Evolutionary conservation across 352 stramenopile genomes (phyloP).

Genomic region (Globisporangium iwayamae): DNA sequence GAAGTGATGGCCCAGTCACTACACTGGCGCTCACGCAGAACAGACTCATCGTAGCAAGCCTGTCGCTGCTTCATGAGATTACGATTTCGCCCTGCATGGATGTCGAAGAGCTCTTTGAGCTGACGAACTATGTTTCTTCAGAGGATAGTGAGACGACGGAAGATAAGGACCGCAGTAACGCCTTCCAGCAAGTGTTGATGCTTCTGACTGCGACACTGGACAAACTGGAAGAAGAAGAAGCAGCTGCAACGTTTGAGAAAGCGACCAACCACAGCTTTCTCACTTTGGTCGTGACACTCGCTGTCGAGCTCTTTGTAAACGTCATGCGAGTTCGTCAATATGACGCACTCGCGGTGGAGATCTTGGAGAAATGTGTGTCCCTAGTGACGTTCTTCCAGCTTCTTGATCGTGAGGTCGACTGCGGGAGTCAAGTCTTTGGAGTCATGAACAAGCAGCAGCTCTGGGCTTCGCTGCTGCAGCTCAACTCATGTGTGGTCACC

Average conservation of each 20-base stretch:
- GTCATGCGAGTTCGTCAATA: background rate
- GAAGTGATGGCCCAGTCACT: background rate
- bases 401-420: constrained; percentile 1
- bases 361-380: constrained; percentile 15
- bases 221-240: background rate
- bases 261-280: background rate
- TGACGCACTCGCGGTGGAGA: constrained; percentile 1
- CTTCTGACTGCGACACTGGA: background rate
- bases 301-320: constrained; percentile 11
- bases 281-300: background rate
- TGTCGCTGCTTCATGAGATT: constrained; percentile 22
- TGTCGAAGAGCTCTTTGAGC: constrained; percentile 18
- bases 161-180: background rate
- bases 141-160: background rate
- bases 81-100: constrained; percentile 10
- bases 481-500: constrained; percentile 19
- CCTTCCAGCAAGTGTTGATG: background rate
- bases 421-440: background rate
- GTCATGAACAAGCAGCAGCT: constrained; percentile 25
- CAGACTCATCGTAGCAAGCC: constrained; percentile 8
- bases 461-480: constrained; percentile 23
- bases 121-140: constrained; percentile 14
- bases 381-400: constrained; percentile 10
- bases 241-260: background rate
- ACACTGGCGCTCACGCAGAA: constrained; percentile 12